These are phyloP conservation scores for Cyanodermella asteris DNA, from an alignment of 2,329 filamentous ascomycete genomes.

Conservation along the genomic window DNA sequence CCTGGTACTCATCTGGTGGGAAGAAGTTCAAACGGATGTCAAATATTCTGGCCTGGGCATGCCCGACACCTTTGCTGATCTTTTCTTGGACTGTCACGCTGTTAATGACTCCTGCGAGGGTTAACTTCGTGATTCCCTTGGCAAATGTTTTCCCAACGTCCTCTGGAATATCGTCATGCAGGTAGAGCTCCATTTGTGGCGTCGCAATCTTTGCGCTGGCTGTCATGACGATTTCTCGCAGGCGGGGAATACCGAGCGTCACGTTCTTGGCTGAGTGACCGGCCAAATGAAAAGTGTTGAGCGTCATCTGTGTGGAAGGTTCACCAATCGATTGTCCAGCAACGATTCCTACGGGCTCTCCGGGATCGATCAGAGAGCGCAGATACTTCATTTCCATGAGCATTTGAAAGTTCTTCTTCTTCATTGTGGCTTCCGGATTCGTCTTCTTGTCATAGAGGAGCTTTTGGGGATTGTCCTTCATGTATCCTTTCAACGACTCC, in stretches of 20 bases:
- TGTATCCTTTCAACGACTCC: constrained; percentile 47
- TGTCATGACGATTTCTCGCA: constrained; percentile 97
- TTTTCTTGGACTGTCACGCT: constrained; percentile 60
- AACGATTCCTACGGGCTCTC: constrained; percentile 90
- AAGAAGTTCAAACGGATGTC: constrained; percentile 68
- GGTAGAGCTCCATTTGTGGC: constrained; percentile 65
- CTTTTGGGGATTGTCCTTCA: constrained; percentile 49
- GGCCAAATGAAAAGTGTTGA: constrained; percentile 99
- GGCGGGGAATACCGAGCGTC: constrained; percentile 87
- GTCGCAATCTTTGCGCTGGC: constrained; percentile 77
- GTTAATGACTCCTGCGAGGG: constrained; percentile 65
- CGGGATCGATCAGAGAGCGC: constrained; percentile 75
- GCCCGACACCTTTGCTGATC: constrained; percentile 47
- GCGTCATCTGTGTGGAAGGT: constrained; percentile 95
- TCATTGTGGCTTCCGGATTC: constrained; percentile 24
- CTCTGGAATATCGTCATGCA: constrained; percentile 48
- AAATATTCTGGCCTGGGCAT: constrained; percentile 61
- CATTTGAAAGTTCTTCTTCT: constrained; percentile 57
- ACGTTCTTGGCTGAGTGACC: constrained; percentile 98
- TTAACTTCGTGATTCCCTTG: constrained; percentile 75
- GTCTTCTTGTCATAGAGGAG: constrained; percentile 39
- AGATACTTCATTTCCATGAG: constrained; percentile 85
- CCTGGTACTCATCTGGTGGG: constrained; percentile 57
- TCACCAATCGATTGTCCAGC: constrained; percentile 93
- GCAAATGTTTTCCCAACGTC: constrained; percentile 59